Evolutionary conservation across 1,139 yeast species (phyloP), one percentile per base, ranked within the genome.

Genomic region (Pneumocystis wakefieldiae): DNA sequence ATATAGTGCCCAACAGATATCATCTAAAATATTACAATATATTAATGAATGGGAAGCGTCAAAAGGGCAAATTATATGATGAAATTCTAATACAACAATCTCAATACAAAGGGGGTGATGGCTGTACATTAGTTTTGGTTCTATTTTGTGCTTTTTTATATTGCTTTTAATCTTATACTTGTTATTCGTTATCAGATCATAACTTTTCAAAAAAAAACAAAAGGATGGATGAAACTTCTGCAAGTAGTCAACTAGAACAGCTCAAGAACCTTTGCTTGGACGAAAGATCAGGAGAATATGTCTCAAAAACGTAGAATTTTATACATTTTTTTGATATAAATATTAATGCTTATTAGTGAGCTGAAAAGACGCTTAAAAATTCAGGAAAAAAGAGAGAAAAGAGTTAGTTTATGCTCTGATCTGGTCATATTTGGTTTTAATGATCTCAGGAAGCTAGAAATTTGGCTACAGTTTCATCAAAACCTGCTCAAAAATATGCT

Each of bases 261-360:
- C 83, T 89, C 69, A 91, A 88, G 75, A 91, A 90, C 80, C 83
- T 88, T 59, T 83, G 89, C 73, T 80, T 92, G 70, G 98, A 92
- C 75, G 97, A 90, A 66, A 95, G 78, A 71, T 91, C 97, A 68
- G 97, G 97, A 62, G 98, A 92, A 77, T 87, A 85, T 76, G 96
- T 92, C 62, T 92, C 98, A 74, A 92, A 92, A 80, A 81, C 94
- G 55, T 6, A 17, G 15, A 3, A 48, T 24, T 19, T 12, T 14
- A 15, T 12, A 12, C 8, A 24, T 48, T 48, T 48, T 48, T 48
- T 37, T 37, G n/a, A 24, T 48, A 24, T 24, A 24, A 10, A 48
- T 24, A 48, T 12, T 24, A 7, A 24, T 24, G 7, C 24, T 48
- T 48, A 48, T 2, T 19, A 48, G 55, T 67, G 98, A 92, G 76